Evolutionary conservation across 805 yeast genomes (phyloP).

Genomic region (Blastobotrys attinorum): DNA sequence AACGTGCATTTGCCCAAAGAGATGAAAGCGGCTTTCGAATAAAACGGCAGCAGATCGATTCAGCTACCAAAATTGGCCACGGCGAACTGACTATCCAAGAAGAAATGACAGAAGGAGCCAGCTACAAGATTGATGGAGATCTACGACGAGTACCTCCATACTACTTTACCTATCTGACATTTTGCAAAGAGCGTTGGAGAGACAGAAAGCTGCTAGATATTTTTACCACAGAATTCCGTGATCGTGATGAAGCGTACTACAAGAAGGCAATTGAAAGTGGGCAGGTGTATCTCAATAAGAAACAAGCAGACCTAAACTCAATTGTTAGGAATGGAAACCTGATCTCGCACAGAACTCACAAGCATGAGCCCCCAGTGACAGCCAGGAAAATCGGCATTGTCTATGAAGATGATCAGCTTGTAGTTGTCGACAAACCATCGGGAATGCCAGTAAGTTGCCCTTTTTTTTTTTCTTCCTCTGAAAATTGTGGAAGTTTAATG

Average conservation of each 20-base stretch:
- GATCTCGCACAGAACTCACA: conserved; percentile 72
- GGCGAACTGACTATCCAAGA: conserved; percentile 22
- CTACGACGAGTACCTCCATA: conserved; percentile 77
- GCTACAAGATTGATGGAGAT: conserved; percentile 33
- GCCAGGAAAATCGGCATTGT: conserved; percentile 55
- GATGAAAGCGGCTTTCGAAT: conserved; percentile 12
- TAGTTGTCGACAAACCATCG: conserved; percentile 88
- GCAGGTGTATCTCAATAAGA: conserved; percentile 62
- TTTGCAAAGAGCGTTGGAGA: conserved; percentile 88
- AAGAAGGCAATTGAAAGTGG: conserved; percentile 60
- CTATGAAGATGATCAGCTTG: conserved; percentile 64
- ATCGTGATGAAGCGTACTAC: conserved; percentile 63
- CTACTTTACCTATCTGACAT: conserved; percentile 81
- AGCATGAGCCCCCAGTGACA: conserved; percentile 88
- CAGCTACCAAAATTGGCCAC: background rate
- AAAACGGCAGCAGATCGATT: conserved; percentile 8
- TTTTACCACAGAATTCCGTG: conserved; percentile 78
- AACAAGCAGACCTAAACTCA: conserved; percentile 55
- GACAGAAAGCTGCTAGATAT: conserved; percentile 73
- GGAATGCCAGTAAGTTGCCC: conserved; percentile 71
- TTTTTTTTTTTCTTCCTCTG: background rate
- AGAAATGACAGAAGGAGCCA: conserved; percentile 28
- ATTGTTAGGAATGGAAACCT: conserved; percentile 75
- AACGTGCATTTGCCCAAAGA: background rate
- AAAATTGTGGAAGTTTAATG: no score